These are phyloP conservation scores for Calycina herbarum DNA, from an alignment of 2,329 filamentous ascomycete genomes.

Conservation along the genomic window DNA sequence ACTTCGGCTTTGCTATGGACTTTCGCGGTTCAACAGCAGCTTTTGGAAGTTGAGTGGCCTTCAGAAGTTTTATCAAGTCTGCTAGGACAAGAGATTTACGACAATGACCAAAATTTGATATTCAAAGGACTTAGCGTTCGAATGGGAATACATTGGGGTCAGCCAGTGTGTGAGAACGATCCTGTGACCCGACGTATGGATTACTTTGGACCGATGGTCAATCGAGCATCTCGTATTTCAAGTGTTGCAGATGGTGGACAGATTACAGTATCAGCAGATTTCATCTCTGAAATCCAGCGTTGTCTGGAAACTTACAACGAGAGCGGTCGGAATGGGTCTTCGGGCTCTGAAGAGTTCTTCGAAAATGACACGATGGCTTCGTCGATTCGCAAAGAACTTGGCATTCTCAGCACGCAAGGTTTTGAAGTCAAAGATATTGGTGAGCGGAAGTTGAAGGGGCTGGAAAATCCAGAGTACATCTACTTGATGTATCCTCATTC, in stretches of 20 bases:
- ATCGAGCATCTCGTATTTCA: slow-evolving; percentile 91
- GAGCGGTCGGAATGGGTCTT: slow-evolving; percentile 68
- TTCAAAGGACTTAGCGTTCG: slow-evolving; percentile 93
- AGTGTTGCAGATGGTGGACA: slow-evolving; percentile 94
- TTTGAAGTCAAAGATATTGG: slow-evolving; percentile 97
- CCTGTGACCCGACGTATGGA: slow-evolving; percentile 98
- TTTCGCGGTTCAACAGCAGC: slow-evolving; percentile 85
- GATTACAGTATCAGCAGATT: slow-evolving; percentile 94
- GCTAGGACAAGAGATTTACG: slow-evolving; percentile 77
- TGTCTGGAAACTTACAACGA: slow-evolving; percentile 89
- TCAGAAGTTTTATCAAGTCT: slow-evolving; percentile 86
- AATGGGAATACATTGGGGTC: slow-evolving; percentile 97
- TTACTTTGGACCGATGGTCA: slow-evolving; percentile 99
- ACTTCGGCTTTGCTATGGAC: slow-evolving; percentile 95
- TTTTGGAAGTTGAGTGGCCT: slow-evolving; percentile 90
- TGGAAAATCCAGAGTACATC: slow-evolving; percentile 95
- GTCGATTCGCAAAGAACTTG: slow-evolving; percentile 82
- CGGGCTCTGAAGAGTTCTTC: slow-evolving; percentile 71
- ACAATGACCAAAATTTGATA: slow-evolving; percentile 84
- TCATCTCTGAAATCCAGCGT: slow-evolving; percentile 92
- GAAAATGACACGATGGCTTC: slow-evolving; percentile 73
- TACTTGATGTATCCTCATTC: slow-evolving; percentile 94
- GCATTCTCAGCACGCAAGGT: slow-evolving; percentile 83
- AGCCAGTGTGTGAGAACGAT: slow-evolving; percentile 91
- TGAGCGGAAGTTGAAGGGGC: slow-evolving; percentile 90